Conservation (phyloP, 2,329 filamentous ascomycete genomes). For the Aspergillus sp. region DNA sequence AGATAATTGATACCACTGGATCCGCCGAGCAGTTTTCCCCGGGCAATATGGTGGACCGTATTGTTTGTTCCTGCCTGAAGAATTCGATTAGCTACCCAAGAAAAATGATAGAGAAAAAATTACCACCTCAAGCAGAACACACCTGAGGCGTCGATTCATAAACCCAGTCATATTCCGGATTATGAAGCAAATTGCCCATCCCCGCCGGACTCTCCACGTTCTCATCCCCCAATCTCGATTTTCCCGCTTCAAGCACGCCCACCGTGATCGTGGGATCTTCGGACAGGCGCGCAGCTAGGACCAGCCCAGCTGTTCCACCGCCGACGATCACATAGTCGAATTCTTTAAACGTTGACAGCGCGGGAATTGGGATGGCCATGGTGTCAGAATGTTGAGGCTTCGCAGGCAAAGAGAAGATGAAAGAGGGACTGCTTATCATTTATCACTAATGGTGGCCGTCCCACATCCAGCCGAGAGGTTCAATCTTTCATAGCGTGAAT, state of each 20-base stretch:
- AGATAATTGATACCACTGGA: conserved; percentile 10
- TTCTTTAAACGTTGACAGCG: too few relatives aligned
- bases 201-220: conserved; percentile 1
- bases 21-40: conserved; percentile 12
- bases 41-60: conserved; percentile 5
- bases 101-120: neutral
- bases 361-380: too few relatives aligned
- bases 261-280: conserved; percentile 37
- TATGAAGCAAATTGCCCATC: conserved; percentile 2
- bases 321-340: conserved; percentile 41
- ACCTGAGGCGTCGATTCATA: conserved; percentile 5
- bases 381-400: too few relatives aligned
- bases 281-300: conserved; percentile 36
- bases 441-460: too few relatives aligned
- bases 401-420: too few relatives aligned
- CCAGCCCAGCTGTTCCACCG: conserved; percentile 50
- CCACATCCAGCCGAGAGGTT: too few relatives aligned
- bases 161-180: conserved; percentile 8
- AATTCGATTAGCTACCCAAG: too few relatives aligned
- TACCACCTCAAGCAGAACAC: conserved; percentile 8
- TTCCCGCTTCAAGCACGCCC: conserved; percentile 40
- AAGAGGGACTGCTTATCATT: too few relatives aligned
- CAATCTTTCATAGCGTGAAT: too few relatives aligned
- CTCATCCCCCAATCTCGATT: conserved; percentile 8
- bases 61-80: conserved; percentile 4